Base-by-base conservation (phyloP, 129 eudicot species). In the Kitagawia praeruptora region DNA sequence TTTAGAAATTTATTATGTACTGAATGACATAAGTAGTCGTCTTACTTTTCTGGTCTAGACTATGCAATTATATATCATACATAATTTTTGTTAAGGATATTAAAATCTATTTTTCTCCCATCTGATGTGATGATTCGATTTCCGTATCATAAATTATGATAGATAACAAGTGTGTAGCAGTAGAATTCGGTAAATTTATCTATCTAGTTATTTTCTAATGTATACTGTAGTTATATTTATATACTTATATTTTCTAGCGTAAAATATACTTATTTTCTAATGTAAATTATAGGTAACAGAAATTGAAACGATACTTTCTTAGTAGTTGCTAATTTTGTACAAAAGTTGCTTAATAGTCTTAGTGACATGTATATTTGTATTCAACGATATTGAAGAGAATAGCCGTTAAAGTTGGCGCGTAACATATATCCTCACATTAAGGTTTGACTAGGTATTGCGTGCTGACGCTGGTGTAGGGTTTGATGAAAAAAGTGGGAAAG, bases 341-440 rank as follows among this genome's bases (percentile, higher is more conserved):
- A 49, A 49, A 15, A 49, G 5, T 49, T 3, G 16, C 16, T 51
- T 21, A 23, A 9, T 61, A 61, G 37, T 61, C 4, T 21, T 9
- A 61, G 25, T n/a, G 14, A 61, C 31, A n/a, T 8, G 25, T 51
- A 51, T 23, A n/a, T 58, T 58, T 58, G 5, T 58, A 58, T 58
- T 58, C 27, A 8, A 56, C 12, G n/a, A 56, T 23, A 56, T 21
- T 21, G 64, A 58, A 58, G 12, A 58, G 12, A 58, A 21, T 61
- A 61, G 69, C 69, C 69, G 69, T 61, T 61, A 25, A 9, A 25
- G 69, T 61, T 61, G 69, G 69, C 69, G 34, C 69, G 69, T 61
- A 61, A 61, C 27, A 53, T 53, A 19, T 53, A 53, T 53, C 61
- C 61, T 18, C 8, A 54, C 63, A 54, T 54, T 54, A 54, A 3